Conservation (phyloP, 1,139 yeast genomes). For the Diutina neorugosa region DNA sequence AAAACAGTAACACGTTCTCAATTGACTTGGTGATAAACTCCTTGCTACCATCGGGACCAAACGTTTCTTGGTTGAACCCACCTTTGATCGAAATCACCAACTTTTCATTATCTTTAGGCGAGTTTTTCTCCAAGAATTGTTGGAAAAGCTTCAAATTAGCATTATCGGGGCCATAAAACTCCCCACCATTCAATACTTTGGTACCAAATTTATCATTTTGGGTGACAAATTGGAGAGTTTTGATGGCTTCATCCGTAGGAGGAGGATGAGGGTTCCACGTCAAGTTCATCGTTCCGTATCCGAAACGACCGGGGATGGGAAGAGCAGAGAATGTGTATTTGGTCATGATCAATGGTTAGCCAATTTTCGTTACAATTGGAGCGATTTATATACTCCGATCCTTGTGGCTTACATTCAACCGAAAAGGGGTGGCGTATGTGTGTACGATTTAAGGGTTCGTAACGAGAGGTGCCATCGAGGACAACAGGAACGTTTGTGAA, state of each 20-base stretch:
- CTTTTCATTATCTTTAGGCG: constrained; percentile 7
- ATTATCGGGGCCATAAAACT: constrained; percentile 53
- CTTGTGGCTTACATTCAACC: background rate
- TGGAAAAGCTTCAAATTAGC: constrained; percentile 38
- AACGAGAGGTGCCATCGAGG: background rate
- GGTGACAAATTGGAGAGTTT: constrained; percentile 23
- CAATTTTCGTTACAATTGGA: background rate
- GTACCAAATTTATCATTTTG: constrained; percentile 22
- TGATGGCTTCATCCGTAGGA: constrained; percentile 34
- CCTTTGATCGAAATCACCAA: constrained; percentile 57
- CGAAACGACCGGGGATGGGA: constrained; percentile 20
- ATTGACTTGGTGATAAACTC: constrained; percentile 38
- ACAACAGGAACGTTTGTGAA: no score
- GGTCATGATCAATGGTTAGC: background rate
- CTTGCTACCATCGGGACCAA: constrained; percentile 37
- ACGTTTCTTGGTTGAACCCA: constrained; percentile 22
- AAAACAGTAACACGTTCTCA: constrained; percentile 29
- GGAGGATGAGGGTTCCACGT: constrained; percentile 38
- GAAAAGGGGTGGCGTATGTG: background rate
- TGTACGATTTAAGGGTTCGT: background rate
- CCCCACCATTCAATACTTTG: constrained; percentile 62
- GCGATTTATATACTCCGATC: background rate
- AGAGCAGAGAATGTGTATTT: background rate
- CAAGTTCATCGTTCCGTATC: constrained; percentile 56
- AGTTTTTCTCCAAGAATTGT: constrained; percentile 44